Conservation (phyloP, 2,329 filamentous ascomycete species). For the Macroventuria anomochaeta region DNA sequence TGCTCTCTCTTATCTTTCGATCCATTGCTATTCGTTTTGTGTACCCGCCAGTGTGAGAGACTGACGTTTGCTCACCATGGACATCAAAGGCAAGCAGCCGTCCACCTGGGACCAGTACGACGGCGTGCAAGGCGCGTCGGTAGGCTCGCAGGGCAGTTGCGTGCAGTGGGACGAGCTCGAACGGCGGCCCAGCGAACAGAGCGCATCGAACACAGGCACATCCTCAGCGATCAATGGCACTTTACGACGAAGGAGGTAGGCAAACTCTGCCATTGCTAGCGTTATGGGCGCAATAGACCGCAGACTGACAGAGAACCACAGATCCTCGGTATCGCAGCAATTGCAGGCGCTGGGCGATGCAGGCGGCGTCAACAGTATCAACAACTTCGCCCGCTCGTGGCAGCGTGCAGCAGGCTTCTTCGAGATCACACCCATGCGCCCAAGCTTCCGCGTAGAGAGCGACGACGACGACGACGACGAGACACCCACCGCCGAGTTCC, state of each 20-base stretch:
- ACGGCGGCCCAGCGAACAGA: constrained; percentile 39
- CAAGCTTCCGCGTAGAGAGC: constrained; percentile 68
- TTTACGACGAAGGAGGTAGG: constrained; percentile 49
- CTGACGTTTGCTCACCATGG: constrained; percentile 35
- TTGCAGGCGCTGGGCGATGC: constrained; percentile 67
- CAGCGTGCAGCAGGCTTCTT: constrained; percentile 87
- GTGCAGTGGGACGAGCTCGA: constrained; percentile 50
- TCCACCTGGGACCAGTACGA: constrained; percentile 56
- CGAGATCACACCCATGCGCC: constrained; percentile 82
- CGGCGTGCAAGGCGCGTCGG: constrained; percentile 50
- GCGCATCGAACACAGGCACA: constrained; percentile 34
- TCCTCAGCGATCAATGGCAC: constrained; percentile 31
- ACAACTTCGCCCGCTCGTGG: constrained; percentile 92
- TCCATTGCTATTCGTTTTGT: constrained; percentile 5
- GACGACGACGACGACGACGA: constrained; percentile 40
- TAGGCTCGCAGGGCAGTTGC: constrained; percentile 38
- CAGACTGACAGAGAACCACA: constrained; percentile 22
- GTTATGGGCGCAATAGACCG: constrained; percentile 1
- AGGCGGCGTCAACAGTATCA: constrained; percentile 91
- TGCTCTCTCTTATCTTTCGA: constrained; percentile 10
- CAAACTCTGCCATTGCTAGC: constrained; percentile 6
- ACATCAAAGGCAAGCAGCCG: constrained; percentile 51
- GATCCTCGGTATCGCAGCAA: constrained; percentile 59
- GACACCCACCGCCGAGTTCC: constrained; percentile 43
- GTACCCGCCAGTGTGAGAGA: constrained; percentile 4